Evolutionary conservation across 495 filamentous ascomycete genomes (phyloP).

Genomic region (Xylaria palmicola): DNA sequence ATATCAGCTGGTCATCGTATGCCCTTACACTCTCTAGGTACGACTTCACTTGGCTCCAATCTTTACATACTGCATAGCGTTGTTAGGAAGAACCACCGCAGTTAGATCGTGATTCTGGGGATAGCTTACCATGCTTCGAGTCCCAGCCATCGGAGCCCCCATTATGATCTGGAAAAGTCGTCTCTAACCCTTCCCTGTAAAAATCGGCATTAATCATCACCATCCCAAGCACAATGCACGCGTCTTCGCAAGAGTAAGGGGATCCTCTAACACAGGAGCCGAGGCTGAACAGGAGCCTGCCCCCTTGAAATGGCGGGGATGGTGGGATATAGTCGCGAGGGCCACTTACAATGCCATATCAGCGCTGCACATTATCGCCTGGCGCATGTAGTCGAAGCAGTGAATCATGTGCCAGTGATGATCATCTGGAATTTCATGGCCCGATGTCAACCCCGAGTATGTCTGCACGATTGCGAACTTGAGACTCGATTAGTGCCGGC

Average conservation of each 20-base stretch:
- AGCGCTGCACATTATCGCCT: conserved; percentile 46
- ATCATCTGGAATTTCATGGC: conserved; percentile 41
- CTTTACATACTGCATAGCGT: conserved; percentile 36
- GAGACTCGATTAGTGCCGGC: background rate
- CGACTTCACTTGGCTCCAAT: conserved; percentile 38
- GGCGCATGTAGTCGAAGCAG: conserved; percentile 50
- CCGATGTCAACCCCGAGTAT: conserved; percentile 42
- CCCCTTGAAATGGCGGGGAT: no score
- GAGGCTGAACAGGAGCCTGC: no score
- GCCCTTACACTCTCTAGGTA: conserved; percentile 46
- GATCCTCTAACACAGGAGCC: no score
- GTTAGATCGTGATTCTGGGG: background rate
- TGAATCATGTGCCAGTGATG: conserved; percentile 53
- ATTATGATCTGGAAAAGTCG: conserved; percentile 47
- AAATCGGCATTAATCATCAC: no score
- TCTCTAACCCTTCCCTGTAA: conserved; percentile 44
- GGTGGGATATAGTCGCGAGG: no score
- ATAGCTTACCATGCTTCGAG: conserved; percentile 41
- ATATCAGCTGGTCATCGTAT: conserved; percentile 42
- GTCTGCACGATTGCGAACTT: conserved; percentile 46
- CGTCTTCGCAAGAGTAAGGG: no score
- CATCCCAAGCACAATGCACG: no score
- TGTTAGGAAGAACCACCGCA: background rate
- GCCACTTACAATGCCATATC: conserved; percentile 41
- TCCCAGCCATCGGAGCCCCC: conserved; percentile 50